Conservation (phyloP, 2,329 filamentous ascomycete species). For the Lachnellula occidentalis region DNA sequence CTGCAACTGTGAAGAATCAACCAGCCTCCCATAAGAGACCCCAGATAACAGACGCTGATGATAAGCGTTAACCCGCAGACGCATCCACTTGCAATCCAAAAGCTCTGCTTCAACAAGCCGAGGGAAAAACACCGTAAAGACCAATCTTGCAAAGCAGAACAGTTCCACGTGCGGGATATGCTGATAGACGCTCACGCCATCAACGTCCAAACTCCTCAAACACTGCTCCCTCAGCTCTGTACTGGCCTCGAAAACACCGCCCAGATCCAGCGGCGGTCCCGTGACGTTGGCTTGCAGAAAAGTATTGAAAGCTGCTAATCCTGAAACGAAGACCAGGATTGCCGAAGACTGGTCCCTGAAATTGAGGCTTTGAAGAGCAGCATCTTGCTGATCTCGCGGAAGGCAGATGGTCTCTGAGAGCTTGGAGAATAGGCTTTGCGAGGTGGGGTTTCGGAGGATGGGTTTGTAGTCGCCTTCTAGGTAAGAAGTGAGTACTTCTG, state of each 20-base stretch:
- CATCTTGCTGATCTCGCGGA: conserved; percentile 11
- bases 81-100: conserved; percentile 39
- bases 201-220: conserved; percentile 65
- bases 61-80: conserved; percentile 65
- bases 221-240: conserved; percentile 45
- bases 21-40: conserved; percentile 30
- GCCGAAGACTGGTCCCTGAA: conserved; percentile 10
- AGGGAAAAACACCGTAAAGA: conserved; percentile 37
- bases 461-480: conserved; percentile 28
- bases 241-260: conserved; percentile 35
- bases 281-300: conserved; percentile 88
- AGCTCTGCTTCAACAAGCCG: conserved; percentile 18
- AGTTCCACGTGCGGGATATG: conserved; percentile 80
- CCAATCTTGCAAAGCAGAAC: conserved; percentile 63
- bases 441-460: conserved; percentile 24
- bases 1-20: conserved; percentile 57
- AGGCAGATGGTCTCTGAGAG: conserved; percentile 18
- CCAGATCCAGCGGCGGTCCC: conserved; percentile 64
- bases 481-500: conserved; percentile 22
- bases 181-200: conserved; percentile 82
- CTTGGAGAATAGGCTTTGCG: conserved; percentile 23
- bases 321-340: conserved; percentile 37
- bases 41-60: conserved; percentile 57
- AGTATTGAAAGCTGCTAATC: conserved; percentile 64
- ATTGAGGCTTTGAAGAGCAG: conserved; percentile 13